Conservation (phyloP, 768 basidiomycete genomes). For the Chlorophyllum brunneum region DNA sequence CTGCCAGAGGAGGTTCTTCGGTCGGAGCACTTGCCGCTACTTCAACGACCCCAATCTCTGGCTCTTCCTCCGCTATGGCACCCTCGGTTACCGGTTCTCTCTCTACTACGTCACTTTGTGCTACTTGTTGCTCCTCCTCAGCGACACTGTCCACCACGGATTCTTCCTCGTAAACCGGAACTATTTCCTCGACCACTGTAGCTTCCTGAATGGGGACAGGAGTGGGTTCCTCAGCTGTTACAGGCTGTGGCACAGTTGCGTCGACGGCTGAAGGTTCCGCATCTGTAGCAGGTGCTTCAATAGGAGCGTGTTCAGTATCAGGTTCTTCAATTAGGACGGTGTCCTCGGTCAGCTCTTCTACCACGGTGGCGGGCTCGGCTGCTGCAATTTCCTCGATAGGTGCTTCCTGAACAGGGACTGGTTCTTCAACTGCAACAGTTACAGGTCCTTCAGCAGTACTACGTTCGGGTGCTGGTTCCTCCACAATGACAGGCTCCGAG, state of each 20-base stretch:
- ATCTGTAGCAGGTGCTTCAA: slow-evolving; percentile 8
- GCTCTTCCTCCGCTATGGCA: neutral
- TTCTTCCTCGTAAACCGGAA: too few relatives aligned
- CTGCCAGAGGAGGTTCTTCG: neutral
- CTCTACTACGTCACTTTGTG: too few relatives aligned
- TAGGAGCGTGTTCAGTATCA: neutral
- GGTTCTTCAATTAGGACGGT: neutral
- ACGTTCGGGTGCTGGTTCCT: neutral
- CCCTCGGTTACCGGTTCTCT: neutral
- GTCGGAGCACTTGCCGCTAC: too few relatives aligned
- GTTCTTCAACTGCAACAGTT: neutral
- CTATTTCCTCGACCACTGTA: neutral
- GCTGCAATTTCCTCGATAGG: neutral
- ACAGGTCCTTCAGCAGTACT: neutral
- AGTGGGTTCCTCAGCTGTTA: neutral
- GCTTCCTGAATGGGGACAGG: neutral
- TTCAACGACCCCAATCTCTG: neutral
- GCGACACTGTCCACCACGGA: neutral
- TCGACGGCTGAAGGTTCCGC: neutral
- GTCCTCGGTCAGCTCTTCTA: neutral
- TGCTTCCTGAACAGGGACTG: neutral
- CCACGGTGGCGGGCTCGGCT: too few relatives aligned
- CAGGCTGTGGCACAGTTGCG: too few relatives aligned
- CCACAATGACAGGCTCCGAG: neutral
- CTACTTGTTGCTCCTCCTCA: neutral